Evolutionary conservation across 148 eudicot genomes (phyloP), one percentile per base, ranked within the genome.

Genomic region (Cornus controversa): DNA sequence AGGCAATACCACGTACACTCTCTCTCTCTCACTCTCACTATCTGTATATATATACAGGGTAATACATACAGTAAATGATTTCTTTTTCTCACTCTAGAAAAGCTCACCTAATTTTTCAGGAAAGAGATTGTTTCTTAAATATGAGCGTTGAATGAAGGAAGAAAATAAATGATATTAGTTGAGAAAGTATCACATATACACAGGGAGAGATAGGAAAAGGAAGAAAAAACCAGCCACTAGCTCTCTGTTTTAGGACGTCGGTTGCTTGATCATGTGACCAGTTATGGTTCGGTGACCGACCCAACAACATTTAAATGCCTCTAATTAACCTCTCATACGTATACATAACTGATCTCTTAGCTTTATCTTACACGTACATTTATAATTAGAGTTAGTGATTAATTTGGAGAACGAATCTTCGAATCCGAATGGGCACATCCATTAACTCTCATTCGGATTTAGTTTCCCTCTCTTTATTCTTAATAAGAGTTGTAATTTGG

Each of bases 31-130:
- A 15, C 11, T 15, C n/a, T n/a, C n/a, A n/a, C n/a, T n/a, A n/a
- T n/a, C n/a, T n/a, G n/a, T n/a, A n/a, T n/a, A n/a, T n/a, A n/a
- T n/a, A n/a, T n/a, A n/a, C n/a, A n/a, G n/a, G n/a, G n/a, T n/a
- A n/a, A n/a, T n/a, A n/a, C n/a, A n/a, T n/a, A n/a, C n/a, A n/a
- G n/a, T n/a, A n/a, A n/a, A n/a, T n/a, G n/a, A n/a, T n/a, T n/a
- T 7, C 15, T 27, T 11, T 53, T 23, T 11, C 37, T 71, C 29
- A 15, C 64, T 15, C 11, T 15, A 72, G 42, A 66, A 47, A 23
- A n/a, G 74, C 74, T 71, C 87, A 87, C 89, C 90, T 86, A 89
- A 85, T 81, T 85, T 80, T 86, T 87, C 84, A 80, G 84, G 78
- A 79, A 78, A 54, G 76, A 36, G 10, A 37, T 71, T 63, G 50